phyloP scores from a whole-genome alignment of 495 filamentous ascomycete genomes.

The Stereocaulon alpinum region DNA sequence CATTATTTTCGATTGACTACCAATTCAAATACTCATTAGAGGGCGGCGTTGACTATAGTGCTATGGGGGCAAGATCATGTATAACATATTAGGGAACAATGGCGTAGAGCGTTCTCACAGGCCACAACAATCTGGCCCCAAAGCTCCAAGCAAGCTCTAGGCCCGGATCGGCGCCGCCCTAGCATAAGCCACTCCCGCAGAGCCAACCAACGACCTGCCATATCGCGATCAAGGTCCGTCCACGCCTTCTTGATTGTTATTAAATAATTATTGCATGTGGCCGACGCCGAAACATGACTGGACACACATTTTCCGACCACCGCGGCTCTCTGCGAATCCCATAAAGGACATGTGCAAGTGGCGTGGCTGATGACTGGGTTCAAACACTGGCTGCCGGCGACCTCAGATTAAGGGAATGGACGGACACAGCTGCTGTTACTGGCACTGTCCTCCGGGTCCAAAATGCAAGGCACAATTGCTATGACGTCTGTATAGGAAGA shows the following conservation, averaged over 20 bases:
- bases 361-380: constrained; percentile 3
- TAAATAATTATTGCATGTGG: constrained; percentile 8
- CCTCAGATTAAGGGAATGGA: background rate
- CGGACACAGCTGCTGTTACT: background rate
- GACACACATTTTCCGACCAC: background rate
- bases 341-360: background rate
- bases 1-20: too few species aligned
- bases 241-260: background rate
- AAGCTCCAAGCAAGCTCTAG: too few species aligned
- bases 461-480: background rate
- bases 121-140: too few species aligned
- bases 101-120: too few species aligned
- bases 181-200: background rate
- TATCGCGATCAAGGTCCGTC: background rate
- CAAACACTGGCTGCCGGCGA: background rate
- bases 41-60: too few species aligned
- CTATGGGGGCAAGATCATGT: too few species aligned
- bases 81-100: too few species aligned
- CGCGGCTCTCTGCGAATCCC: background rate
- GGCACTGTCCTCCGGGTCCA: constrained; percentile 1
- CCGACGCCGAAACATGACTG: background rate
- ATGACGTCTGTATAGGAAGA: background rate
- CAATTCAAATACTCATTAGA: too few species aligned
- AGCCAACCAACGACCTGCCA: background rate
- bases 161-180: background rate